Base-by-base conservation (phyloP, 441 rosid genomes). In the Codiaeum variegatum region DNA sequence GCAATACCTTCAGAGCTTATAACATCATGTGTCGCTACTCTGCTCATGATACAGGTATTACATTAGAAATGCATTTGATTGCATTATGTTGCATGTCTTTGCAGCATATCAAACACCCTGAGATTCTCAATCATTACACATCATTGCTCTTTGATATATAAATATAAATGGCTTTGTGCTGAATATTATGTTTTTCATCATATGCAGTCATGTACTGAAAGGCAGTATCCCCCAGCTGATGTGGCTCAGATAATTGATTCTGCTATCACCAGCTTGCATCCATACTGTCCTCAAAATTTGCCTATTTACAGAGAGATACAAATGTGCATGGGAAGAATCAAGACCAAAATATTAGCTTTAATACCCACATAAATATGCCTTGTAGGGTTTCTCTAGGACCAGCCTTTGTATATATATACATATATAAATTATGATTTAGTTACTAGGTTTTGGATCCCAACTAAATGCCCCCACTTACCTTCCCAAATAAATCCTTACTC, bases 281-380 rank as follows among this genome's bases (percentile, higher is more conserved):
- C 99, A 26, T 74, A 84, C 82, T 88, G 93, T 72, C 79, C 91
- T 8, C 92, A 91, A 84, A 96, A 94, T 84, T 78, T 85, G 75
- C 90, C 96, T 0, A 80, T 96, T 58, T 92, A 87, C 75, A 82
- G 89, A 70, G 99, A 96, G 78, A 92, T 96, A 79, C 91, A 94
- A 80, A 90, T 79, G 81, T 91, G 92, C 73, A 92, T 96, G 99
- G 98, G 99, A 65, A 88, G 86, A 76, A 90, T 96, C 82, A 94
- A 91, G 91, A 92, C 92, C 44, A 98, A 96, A 81, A 91, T 96
- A 76, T 72, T 96, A 75, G 91, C 98, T 58, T 83, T 94, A 3
- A 86, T 96, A 72, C 99, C 98, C 3, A 88, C 97, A 5, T 91
- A 80, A 85, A 71, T 66, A 60, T 63, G 62, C n/a, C 28, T 15